Evolutionary conservation across 192 early-diverging fungal species (phyloP).

Genomic region (Entomortierella chlamydospora): DNA sequence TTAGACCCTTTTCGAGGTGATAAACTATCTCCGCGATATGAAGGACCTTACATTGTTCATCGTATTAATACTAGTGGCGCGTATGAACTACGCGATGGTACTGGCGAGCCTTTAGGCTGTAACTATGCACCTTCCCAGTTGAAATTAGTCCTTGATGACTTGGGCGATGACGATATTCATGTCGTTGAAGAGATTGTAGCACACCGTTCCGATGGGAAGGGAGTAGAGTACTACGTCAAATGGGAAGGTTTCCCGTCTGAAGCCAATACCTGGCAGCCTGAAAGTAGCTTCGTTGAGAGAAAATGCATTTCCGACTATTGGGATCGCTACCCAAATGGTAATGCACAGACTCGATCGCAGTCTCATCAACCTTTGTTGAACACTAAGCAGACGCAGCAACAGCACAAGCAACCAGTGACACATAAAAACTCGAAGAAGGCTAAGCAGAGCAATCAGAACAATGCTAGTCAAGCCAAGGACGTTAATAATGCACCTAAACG

Average conservation of each 20-base stretch:
- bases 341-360: not conserved
- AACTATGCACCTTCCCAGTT: not conserved
- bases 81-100: not conserved
- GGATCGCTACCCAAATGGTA: not conserved
- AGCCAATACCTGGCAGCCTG: not conserved
- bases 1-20: constrained; percentile 16
- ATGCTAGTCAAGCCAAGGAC: no score
- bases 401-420: no score
- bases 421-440: no score
- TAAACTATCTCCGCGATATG: not conserved
- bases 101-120: not conserved
- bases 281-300: not conserved
- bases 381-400: not conserved
- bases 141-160: not conserved
- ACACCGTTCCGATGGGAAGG: not conserved
- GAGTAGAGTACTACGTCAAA: not conserved
- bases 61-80: not conserved
- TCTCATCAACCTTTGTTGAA: not conserved
- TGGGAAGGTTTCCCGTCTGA: not conserved
- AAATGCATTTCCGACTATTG: not conserved
- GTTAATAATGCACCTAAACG: no score
- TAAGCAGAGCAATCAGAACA: no score
- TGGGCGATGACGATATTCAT: not conserved
- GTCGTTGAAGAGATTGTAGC: not conserved
- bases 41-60: not conserved